A percentile compares a stretch with the other conserved stretches of the same genome.
Evolutionary conservation across 257 asterid genomes (phyloP).

Genomic region (Solanum peruvianum): DNA sequence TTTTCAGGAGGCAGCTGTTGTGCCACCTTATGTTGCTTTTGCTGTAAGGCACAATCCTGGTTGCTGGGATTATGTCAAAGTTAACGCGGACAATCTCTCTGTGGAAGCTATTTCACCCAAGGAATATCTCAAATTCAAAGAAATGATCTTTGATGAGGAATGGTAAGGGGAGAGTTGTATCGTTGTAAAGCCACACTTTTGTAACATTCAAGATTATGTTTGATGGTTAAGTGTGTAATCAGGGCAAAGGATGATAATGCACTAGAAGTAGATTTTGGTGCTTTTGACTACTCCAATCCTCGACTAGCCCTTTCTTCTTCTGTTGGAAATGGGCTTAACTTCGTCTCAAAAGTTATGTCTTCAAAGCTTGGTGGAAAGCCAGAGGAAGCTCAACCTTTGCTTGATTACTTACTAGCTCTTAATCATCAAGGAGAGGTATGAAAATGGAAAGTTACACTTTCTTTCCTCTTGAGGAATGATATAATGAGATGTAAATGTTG

Average conservation of each 20-base stretch:
- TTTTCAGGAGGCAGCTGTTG: conserved; percentile 70
- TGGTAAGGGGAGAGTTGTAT: conserved; percentile 20
- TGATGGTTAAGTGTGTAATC: not conserved
- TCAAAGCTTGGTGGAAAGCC: conserved; percentile 30
- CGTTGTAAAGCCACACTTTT: not conserved
- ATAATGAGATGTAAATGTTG: not conserved
- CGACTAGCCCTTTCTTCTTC: conserved; percentile 44
- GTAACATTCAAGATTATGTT: not conserved
- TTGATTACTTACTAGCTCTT: conserved; percentile 52
- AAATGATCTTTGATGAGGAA: conserved; percentile 44
- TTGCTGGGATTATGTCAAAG: conserved; percentile 57
- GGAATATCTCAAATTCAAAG: conserved; percentile 59
- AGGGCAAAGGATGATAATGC: conserved; percentile 77
- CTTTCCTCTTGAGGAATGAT: not conserved
- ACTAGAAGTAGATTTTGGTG: conserved; percentile 67
- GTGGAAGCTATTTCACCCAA: conserved; percentile 40
- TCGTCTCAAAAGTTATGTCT: conserved; percentile 52
- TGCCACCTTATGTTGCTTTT: conserved; percentile 69
- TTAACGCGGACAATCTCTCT: conserved; percentile 43
- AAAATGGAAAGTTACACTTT: not conserved
- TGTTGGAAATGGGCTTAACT: conserved; percentile 50
- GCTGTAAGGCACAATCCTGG: conserved; percentile 67
- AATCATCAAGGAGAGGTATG: conserved; percentile 62
- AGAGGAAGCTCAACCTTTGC: conserved; percentile 48
- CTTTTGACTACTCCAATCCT: conserved; percentile 36